Conservation (phyloP, 331 rosid species). For the Quercus tomentella region DNA sequence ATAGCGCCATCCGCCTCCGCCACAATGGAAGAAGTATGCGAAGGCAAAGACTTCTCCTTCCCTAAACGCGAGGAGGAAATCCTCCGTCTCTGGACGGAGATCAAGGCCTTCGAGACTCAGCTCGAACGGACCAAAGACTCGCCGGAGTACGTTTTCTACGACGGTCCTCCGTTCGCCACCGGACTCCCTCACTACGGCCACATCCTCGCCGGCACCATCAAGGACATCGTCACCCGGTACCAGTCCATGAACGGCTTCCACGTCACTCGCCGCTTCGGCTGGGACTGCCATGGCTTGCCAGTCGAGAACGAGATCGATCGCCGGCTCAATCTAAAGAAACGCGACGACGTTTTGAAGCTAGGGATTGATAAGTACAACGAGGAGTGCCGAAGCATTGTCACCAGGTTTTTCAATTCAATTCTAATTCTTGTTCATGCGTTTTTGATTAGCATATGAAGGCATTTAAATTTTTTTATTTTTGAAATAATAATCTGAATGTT, state of each 20-base stretch:
- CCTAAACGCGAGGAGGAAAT: slow-evolving; percentile 69
- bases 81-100: slow-evolving; percentile 58
- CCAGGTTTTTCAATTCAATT: neutral
- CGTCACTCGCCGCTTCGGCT: slow-evolving; percentile 95
- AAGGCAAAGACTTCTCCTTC: slow-evolving; percentile 85
- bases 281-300: slow-evolving; percentile 99
- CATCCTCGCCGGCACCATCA: slow-evolving; percentile 93
- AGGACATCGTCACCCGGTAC: slow-evolving; percentile 89
- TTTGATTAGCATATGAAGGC: neutral
- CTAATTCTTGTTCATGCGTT: neutral
- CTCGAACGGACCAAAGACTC: slow-evolving; percentile 48
- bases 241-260: slow-evolving; percentile 90
- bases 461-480: too few relatives aligned
- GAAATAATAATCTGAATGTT: too few relatives aligned
- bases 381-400: slow-evolving; percentile 84
- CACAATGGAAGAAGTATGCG: slow-evolving; percentile 83
- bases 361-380: slow-evolving; percentile 87
- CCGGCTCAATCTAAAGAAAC: slow-evolving; percentile 64
- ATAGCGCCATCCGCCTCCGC: neutral
- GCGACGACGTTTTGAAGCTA: slow-evolving; percentile 65
- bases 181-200: slow-evolving; percentile 99
- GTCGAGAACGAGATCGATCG: slow-evolving; percentile 86
- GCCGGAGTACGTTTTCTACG: slow-evolving; percentile 87
- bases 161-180: slow-evolving; percentile 98
- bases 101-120: slow-evolving; percentile 81